phyloP scores from a whole-genome alignment of 2,329 filamentous ascomycete species.

The Cladosporium sp. region DNA sequence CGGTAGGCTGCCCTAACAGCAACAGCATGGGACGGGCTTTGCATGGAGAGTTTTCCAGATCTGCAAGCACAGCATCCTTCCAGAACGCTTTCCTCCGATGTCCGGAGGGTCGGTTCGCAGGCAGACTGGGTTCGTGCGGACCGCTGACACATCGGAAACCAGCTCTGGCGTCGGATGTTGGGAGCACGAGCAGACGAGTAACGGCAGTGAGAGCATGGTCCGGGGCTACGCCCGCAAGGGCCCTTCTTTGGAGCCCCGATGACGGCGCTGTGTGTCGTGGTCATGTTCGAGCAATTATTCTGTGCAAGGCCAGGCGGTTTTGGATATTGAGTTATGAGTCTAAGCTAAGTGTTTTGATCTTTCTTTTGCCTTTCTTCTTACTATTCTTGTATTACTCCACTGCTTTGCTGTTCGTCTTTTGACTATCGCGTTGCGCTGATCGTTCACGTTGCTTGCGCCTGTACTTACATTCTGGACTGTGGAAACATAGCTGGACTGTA shows the following conservation, averaged over 20 bases:
- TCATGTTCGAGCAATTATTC: neutral
- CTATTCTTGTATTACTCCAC: neutral
- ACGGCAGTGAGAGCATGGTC: constrained; percentile 10
- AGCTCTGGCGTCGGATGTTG: constrained; percentile 5
- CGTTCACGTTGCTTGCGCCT: neutral
- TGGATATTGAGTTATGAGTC: neutral
- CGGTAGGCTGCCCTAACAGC: neutral
- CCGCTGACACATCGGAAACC: constrained; percentile 19
- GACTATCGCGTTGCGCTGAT: neutral
- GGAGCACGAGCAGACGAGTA: neutral
- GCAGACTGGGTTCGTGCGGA: constrained; percentile 7
- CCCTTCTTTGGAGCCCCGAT: constrained; percentile 7
- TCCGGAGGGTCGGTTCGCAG: constrained; percentile 3
- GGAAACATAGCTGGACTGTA: neutral
- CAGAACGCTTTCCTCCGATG: neutral
- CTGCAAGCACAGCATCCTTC: neutral
- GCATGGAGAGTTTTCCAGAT: too few relatives aligned
- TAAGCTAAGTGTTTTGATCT: neutral
- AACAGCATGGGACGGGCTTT: neutral
- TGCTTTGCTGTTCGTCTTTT: neutral
- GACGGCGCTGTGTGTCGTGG: constrained; percentile 11
- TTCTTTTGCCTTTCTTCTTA: neutral
- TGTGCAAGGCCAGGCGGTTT: neutral
- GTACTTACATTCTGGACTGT: neutral
- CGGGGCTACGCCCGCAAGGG: constrained; percentile 13